Conservation (phyloP, 768 basidiomycete genomes). For the Fistulinella prunicolor region DNA sequence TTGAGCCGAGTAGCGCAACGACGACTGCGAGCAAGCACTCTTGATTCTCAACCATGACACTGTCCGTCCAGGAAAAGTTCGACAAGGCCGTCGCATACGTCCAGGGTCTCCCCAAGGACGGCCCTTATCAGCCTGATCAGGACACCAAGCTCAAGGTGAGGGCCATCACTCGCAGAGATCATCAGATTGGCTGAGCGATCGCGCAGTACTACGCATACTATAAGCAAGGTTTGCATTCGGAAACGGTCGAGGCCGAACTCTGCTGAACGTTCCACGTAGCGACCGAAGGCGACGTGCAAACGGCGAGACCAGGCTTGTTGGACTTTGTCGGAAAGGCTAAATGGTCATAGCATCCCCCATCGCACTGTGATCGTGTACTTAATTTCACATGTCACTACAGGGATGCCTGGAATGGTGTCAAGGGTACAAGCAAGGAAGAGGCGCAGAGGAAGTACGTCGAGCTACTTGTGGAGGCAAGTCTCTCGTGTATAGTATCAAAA, state of each 20-base stretch:
- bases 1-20: neutral
- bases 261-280: conserved; percentile 41
- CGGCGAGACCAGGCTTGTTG: conserved; percentile 63
- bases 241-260: conserved; percentile 1
- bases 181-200: conserved; percentile 3
- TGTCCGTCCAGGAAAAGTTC: conserved; percentile 52
- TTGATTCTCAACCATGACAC: conserved; percentile 49
- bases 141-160: conserved; percentile 80
- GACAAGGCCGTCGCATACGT: conserved; percentile 72
- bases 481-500: neutral
- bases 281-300: conserved; percentile 71
- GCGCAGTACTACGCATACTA: conserved; percentile 86
- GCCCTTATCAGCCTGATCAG: conserved; percentile 68
- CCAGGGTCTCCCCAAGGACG: conserved; percentile 59
- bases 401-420: conserved; percentile 80
- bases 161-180: neutral
- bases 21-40: conserved; percentile 2
- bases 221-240: conserved; percentile 73
- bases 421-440: conserved; percentile 72
- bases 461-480: conserved; percentile 62
- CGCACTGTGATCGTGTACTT: neutral
- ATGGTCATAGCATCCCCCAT: conserved; percentile 50
- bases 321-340: conserved; percentile 90
- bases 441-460: conserved; percentile 74
- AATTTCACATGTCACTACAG: conserved; percentile 36